Base-by-base conservation (phyloP, 2,329 filamentous ascomycete genomes). In the Talaromyces sp. region DNA sequence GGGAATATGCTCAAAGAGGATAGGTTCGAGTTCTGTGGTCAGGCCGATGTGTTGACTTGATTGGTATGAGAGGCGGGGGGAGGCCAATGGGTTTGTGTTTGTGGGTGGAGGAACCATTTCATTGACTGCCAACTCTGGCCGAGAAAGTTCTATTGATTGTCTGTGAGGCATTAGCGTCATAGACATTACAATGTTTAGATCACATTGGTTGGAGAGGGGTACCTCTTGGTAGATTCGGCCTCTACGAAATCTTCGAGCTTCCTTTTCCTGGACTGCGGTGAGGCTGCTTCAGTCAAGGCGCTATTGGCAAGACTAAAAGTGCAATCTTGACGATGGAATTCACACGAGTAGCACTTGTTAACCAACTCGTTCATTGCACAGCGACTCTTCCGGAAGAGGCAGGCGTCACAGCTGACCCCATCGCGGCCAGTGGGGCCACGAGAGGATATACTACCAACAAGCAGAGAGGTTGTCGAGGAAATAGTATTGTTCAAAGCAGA, bases 321-420 rank as follows among this genome's bases (percentile, higher is more conserved):
- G 68, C 78, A 80, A 33, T 80, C 77, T 70, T 80, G 78, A 48
- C 77, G 76, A 67, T 79, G 77, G 45, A 79, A 80, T 61, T 80
- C 77, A 65, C 78, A 80, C 52, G 77, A 79, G 64, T 79, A 79
- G 67, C 78, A 79, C 66, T 79, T 79, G 64, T 79, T 78, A 66
- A 78, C 74, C 68, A 74, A 72, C 66, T 79, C 76, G 67, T 79
- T 79, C 74, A 80, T 80, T 19, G 77, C 77, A 70, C 78, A 79
- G 19, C 76, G 74, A 70, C 77, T 79, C 69, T 77, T 79, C 70
- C 77, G 72, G 66, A 74, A 75, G 62, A 78, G 71, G 69, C 78
- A 80, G 58, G 77, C 78, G 73, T 80, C 78, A 67, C 78, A 80
- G 65, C 74, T 77, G 31, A 73, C 68, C 67, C 72, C 76, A 78